These are phyloP conservation scores for Paracamarosporium sp. DNA, from an alignment of 2,329 filamentous ascomycete species.

Conservation along the genomic window DNA sequence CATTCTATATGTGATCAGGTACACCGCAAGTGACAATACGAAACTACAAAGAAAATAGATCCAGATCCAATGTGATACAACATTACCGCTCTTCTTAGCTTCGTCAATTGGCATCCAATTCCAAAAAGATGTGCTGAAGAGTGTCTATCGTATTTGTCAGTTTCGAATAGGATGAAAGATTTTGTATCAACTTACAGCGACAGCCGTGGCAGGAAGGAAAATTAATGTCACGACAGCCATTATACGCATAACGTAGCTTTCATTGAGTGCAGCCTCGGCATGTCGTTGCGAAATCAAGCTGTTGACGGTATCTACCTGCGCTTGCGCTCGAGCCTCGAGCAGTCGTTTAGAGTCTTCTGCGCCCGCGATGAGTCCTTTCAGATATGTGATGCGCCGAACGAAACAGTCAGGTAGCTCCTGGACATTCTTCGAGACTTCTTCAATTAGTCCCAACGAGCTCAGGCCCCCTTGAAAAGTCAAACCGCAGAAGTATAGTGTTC, in stretches of 20 bases:
- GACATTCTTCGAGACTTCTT: background rate
- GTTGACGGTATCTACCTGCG: background rate
- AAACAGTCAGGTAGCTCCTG: background rate
- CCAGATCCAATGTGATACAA: background rate
- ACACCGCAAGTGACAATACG: background rate
- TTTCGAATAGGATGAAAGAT: no score
- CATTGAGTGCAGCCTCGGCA: background rate
- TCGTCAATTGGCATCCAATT: background rate
- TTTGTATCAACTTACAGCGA: background rate
- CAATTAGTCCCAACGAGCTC: background rate
- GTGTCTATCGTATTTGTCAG: background rate
- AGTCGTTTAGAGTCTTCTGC: background rate
- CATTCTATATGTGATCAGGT: background rate
- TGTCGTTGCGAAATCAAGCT: slow-evolving; percentile 1
- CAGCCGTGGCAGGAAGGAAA: background rate
- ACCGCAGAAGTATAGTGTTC: background rate
- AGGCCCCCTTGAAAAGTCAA: background rate
- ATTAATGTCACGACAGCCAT: background rate
- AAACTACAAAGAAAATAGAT: background rate
- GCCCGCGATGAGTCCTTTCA: slow-evolving; percentile 1
- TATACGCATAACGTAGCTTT: background rate
- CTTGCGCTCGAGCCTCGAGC: background rate
- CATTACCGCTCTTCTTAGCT: background rate
- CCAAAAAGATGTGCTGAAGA: slow-evolving; percentile 1
- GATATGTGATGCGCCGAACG: background rate